A percentile compares a stretch with the other conserved stretches of the same genome.
Evolutionary conservation across 129 eudicot genomes (phyloP).

Genomic region (Silybum marianum): DNA sequence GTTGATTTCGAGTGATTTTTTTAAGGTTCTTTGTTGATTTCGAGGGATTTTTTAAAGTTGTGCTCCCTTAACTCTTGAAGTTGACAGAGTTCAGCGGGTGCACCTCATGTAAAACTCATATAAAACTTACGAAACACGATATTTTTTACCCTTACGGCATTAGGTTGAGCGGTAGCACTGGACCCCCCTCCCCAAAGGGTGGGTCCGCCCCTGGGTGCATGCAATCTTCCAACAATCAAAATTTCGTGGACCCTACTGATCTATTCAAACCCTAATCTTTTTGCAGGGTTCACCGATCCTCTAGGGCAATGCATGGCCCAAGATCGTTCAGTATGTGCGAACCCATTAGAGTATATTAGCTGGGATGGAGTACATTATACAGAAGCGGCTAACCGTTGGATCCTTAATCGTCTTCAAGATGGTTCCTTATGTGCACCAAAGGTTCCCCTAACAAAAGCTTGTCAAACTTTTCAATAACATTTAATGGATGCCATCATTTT

Average conservation of each 20-base stretch:
- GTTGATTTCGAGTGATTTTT: too few relatives aligned
- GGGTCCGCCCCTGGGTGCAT: too few relatives aligned
- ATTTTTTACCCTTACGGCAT: too few relatives aligned
- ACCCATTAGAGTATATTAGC: conserved; percentile 42
- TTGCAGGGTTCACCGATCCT: conserved; percentile 51
- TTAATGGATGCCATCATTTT: not conserved
- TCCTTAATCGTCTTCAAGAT: conserved; percentile 39
- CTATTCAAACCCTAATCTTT: not conserved
- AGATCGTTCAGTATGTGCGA: conserved; percentile 30
- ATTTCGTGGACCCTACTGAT: not conserved
- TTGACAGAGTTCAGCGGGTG: too few relatives aligned
- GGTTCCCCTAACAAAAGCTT: conserved; percentile 36
- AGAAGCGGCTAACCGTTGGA: conserved; percentile 59
- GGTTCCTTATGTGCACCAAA: conserved; percentile 39
- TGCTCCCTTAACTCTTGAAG: too few relatives aligned
- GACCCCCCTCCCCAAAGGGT: too few relatives aligned
- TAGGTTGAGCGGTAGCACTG: too few relatives aligned
- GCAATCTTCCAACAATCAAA: too few relatives aligned
- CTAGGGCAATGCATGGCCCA: conserved; percentile 45
- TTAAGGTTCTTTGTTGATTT: too few relatives aligned
- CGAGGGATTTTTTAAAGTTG: too few relatives aligned
- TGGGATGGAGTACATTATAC: conserved; percentile 68
- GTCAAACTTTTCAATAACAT: conserved; percentile 8
- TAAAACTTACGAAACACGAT: too few relatives aligned
- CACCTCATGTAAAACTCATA: too few relatives aligned